Percentiles rank a stretch among this genome's conserved stretches.
These are phyloP conservation scores for Cymbomonas tetramitiformis DNA, from an alignment of 139 green algal genomes.

Conservation along the genomic window DNA sequence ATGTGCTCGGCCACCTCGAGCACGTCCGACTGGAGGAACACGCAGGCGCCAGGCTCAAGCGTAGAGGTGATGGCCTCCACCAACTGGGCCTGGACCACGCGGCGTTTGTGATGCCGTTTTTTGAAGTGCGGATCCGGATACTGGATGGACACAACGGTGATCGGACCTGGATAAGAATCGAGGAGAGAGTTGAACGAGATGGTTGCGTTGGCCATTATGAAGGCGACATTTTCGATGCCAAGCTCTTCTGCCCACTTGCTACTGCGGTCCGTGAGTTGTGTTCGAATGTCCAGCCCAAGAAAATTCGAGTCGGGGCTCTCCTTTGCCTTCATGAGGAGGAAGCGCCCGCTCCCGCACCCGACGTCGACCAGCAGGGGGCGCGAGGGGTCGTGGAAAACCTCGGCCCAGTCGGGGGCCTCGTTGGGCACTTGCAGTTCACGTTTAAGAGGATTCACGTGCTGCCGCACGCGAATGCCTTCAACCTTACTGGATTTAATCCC, in stretches of 20 bases:
- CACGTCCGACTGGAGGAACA: conserved; percentile 69
- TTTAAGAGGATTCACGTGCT: conserved; percentile 20
- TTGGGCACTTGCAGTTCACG: conserved; percentile 10
- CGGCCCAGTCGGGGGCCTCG: conserved; percentile 30
- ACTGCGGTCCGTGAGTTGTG: conserved; percentile 52
- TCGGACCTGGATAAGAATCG: conserved; percentile 36
- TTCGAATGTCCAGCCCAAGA: conserved; percentile 68
- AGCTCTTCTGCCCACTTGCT: conserved; percentile 30
- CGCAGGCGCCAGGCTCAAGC: conserved; percentile 22
- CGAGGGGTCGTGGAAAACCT: conserved; percentile 33
- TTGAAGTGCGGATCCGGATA: conserved; percentile 88
- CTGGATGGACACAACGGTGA: conserved; percentile 47
- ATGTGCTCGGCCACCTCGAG: conserved; percentile 38
- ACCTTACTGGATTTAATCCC: too few species aligned
- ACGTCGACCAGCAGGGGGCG: conserved; percentile 64
- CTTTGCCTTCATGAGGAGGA: conserved; percentile 42
- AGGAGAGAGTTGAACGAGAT: conserved; percentile 45
- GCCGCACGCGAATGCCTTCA: conserved; percentile 9
- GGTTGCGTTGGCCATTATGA: conserved; percentile 61
- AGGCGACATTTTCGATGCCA: conserved; percentile 38
- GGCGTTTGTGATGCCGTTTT: conserved; percentile 59
- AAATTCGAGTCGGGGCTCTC: conserved; percentile 36
- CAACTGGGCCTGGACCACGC: conserved; percentile 57
- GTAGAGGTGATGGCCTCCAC: conserved; percentile 19
- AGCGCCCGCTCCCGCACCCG: conserved; percentile 60